These are phyloP conservation scores for Ormosia semicastrata DNA, from an alignment of 306 rosid genomes.

Conservation along the genomic window DNA sequence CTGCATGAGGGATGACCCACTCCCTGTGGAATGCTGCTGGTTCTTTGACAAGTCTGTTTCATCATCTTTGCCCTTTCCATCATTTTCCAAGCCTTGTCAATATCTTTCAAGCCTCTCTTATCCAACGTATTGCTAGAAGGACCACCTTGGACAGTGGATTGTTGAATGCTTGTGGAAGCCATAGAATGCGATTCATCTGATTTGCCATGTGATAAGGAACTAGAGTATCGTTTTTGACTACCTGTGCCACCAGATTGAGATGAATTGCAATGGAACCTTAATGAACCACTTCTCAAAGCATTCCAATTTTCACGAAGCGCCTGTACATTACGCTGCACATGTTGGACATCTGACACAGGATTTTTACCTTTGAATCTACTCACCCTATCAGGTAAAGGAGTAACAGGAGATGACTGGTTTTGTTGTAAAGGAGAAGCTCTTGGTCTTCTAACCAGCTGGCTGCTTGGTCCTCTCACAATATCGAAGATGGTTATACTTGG, in stretches of 20 bases:
- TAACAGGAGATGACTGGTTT: constrained; percentile 18
- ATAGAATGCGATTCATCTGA: constrained; percentile 28
- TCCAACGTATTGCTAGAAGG: neutral
- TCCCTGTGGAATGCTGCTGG: constrained; percentile 29
- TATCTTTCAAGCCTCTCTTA: constrained; percentile 33
- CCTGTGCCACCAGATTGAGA: constrained; percentile 27
- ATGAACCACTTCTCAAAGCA: constrained; percentile 62
- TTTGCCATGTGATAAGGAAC: constrained; percentile 23
- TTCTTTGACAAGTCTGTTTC: constrained; percentile 20
- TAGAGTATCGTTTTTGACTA: constrained; percentile 27
- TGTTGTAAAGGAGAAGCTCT: constrained; percentile 24
- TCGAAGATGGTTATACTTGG: constrained; percentile 18
- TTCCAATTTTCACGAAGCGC: constrained; percentile 69
- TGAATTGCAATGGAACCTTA: constrained; percentile 48
- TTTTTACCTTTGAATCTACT: constrained; percentile 18
- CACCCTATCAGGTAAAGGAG: constrained; percentile 25
- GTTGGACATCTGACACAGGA: constrained; percentile 32
- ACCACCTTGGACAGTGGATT: constrained; percentile 24
- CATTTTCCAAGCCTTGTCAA: constrained; percentile 83
- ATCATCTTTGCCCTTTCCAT: constrained; percentile 55
- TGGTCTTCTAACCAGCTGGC: constrained; percentile 18
- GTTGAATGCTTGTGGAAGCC: constrained; percentile 43
- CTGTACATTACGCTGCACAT: constrained; percentile 45
- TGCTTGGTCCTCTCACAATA: constrained; percentile 37
- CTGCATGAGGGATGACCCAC: constrained; percentile 28